Evolutionary conservation across 1,139 yeast genomes (phyloP).

Genomic region (Casaregolazyma lundiana): DNA sequence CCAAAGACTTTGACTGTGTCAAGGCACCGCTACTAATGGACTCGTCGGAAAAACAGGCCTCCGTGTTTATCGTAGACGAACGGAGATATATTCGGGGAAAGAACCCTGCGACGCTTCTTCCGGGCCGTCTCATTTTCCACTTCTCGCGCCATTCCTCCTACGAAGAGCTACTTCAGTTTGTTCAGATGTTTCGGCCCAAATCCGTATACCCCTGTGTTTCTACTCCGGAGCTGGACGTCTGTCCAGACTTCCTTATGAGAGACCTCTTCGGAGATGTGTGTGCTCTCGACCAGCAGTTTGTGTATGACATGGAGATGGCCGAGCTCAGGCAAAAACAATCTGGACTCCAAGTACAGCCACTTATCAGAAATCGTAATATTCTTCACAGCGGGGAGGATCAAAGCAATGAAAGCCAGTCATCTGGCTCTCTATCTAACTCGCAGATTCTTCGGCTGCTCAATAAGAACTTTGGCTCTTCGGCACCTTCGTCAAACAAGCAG

Average conservation of each 20-base stretch:
- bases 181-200: conserved; percentile 39
- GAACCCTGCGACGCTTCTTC: conserved; percentile 36
- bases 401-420: background rate
- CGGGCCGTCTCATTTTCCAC: conserved; percentile 39
- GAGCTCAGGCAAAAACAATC: background rate
- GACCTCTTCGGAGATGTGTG: conserved; percentile 45
- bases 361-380: background rate
- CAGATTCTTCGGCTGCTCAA: conserved; percentile 7
- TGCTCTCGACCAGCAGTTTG: conserved; percentile 21
- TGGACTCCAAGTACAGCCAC: background rate
- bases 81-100: conserved; percentile 15
- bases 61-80: conserved; percentile 9
- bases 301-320: conserved; percentile 14
- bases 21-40: conserved; percentile 17
- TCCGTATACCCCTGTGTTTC: conserved; percentile 48
- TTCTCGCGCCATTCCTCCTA: conserved; percentile 57
- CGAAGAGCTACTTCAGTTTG: conserved; percentile 41
- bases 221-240: conserved; percentile 36
- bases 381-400: background rate
- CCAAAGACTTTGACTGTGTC: conserved; percentile 1
- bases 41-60: conserved; percentile 6
- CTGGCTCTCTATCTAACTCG: conserved; percentile 2
- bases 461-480: background rate
- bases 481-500: too few species aligned
- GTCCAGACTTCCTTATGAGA: conserved; percentile 42